Base-by-base conservation (phyloP, 345 rosid genomes). In the Melaleuca alternifolia region DNA sequence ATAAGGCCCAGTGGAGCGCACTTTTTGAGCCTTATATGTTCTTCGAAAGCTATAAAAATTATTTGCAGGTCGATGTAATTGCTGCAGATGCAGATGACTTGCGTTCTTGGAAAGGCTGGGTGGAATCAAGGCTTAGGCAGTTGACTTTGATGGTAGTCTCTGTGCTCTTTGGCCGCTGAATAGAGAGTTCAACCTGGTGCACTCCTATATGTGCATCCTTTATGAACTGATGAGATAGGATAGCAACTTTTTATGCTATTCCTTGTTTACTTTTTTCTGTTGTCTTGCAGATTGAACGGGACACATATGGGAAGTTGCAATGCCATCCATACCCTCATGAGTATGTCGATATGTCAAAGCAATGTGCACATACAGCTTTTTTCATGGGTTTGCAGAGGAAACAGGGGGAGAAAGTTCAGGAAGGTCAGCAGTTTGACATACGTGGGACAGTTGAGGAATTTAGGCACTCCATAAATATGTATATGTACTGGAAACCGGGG, bases 51-150 rank as follows among this genome's bases (percentile, higher is more conserved):
- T 94, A 93, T 93, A 93, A 87, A 84, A 94, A 94, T 87, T 94
- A 94, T 89, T 91, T 94, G 87, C 94, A 93, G 89, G 94, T 94
- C 52, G 95, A 93, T 85, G 89, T 94, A 86, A 82, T 91, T 88
- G 97, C 95, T 54, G 91, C 89, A 10, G 90, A 93, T 91, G 90
- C 82, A 77, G 92, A 94, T 89, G 95, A 94, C 85, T 89, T 94
- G 92, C 93, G 91, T 37, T 85, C 92, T 52, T 94, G 96, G 97
- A 94, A 92, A 90, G 95, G 97, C 85, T 93, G 97, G 95, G 97
- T 94, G 56, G 96, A 94, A 90, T 94, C 97, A 21, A 92, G 96
- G 75, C 86, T 94, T 11, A 91, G 97, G 88, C 97, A 93, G 88
- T 90, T 94, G 82, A 93, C 93, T 87, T 86, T 93, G 85, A 93